phyloP scores from a whole-genome alignment of 164 flowering plant species.

The Magnolia kwangsiensis region DNA sequence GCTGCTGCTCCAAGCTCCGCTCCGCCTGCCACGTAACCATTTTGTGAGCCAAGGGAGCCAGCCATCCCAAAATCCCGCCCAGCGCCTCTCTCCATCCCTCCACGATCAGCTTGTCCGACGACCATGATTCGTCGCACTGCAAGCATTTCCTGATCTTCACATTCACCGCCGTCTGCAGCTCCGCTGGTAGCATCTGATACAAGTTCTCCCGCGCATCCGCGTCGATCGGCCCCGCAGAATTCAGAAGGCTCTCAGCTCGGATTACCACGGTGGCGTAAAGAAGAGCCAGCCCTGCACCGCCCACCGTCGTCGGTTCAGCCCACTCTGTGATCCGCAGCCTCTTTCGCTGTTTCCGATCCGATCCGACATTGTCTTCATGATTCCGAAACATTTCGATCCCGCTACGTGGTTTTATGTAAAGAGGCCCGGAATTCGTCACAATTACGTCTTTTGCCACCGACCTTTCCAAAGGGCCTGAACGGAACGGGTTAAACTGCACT shows the following conservation, averaged over 20 bases:
- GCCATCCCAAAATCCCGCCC: constrained; percentile 57
- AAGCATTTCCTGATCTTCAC: constrained; percentile 36
- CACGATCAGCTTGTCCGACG: constrained; percentile 24
- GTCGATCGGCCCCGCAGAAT: constrained; percentile 21
- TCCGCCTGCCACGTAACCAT: constrained; percentile 67
- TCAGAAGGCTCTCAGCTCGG: constrained; percentile 35
- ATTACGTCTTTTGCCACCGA: not conserved
- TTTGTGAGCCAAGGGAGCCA: constrained; percentile 68
- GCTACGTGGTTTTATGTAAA: not conserved
- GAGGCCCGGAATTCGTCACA: constrained; percentile 32
- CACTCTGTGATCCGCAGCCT: not conserved
- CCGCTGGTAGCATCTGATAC: constrained; percentile 61
- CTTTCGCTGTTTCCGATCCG: not conserved
- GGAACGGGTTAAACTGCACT: not conserved
- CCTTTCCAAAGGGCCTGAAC: not conserved
- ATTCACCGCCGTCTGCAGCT: constrained; percentile 33
- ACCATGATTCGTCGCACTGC: constrained; percentile 26
- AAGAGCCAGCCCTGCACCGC: constrained; percentile 59
- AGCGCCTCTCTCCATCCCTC: constrained; percentile 48
- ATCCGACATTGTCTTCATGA: too few species aligned
- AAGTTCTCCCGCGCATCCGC: constrained; percentile 34
- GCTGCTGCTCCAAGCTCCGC: constrained; percentile 56
- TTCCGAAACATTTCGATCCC: not conserved
- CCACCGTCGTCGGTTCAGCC: constrained; percentile 55
- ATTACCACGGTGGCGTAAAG: constrained; percentile 68